Conservation (phyloP, 345 rosid species). For the Boechera divaricarpa region DNA sequence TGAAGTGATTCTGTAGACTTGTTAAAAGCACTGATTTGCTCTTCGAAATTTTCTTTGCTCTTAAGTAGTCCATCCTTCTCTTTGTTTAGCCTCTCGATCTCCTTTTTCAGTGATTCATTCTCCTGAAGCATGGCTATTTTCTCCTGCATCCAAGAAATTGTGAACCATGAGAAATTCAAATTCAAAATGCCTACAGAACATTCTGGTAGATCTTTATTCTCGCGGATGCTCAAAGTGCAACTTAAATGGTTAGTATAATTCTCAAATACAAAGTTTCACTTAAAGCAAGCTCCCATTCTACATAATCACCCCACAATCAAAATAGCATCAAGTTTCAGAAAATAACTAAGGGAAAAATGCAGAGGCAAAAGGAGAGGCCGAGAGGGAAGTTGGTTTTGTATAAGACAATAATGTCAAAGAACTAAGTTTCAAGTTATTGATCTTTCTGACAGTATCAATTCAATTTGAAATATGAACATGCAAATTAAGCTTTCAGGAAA, state of each 20-base stretch:
- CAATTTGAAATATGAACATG: constrained; percentile 9
- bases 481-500: constrained; percentile 21
- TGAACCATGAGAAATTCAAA: constrained; percentile 35
- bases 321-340: constrained; percentile 12
- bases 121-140: constrained; percentile 87
- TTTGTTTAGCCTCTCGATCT: constrained; percentile 59
- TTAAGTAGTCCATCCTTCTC: constrained; percentile 67
- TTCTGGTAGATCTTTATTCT: constrained; percentile 1
- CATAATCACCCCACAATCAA: constrained; percentile 17
- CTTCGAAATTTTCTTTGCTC: constrained; percentile 67
- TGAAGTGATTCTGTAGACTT: constrained; percentile 74
- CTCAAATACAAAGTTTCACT: constrained; percentile 15
- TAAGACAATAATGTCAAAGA: constrained; percentile 24
- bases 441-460: constrained; percentile 28
- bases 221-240: constrained; percentile 9
- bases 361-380: constrained; percentile 5
- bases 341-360: constrained; percentile 1
- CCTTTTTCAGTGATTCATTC: constrained; percentile 64
- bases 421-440: constrained; percentile 22
- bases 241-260: constrained; percentile 3
- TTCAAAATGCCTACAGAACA: constrained; percentile 9
- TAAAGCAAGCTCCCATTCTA: background rate
- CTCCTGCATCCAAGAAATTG: constrained; percentile 61
- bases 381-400: constrained; percentile 15
- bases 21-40: constrained; percentile 69